Evolutionary conservation across 495 filamentous ascomycete genomes (phyloP).

Genomic region (Tuber microsphaerosporum): DNA sequence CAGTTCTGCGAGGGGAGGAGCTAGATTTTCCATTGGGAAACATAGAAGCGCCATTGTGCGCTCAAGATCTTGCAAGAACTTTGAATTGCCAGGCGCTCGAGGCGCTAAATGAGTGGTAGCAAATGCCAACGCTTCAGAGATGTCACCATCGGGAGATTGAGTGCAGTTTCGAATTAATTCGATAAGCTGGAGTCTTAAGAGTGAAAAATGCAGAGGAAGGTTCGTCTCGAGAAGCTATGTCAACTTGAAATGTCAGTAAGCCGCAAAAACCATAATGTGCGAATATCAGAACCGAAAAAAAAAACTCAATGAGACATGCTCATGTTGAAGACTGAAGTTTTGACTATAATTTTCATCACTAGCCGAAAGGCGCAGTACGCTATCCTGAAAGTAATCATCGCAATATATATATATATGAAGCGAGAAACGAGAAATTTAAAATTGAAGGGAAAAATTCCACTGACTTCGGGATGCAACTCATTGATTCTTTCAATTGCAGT

Average conservation of each 20-base stretch:
- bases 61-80: conserved; percentile 82
- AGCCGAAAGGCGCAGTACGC: conserved; percentile 51
- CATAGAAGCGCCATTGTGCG: conserved; percentile 86
- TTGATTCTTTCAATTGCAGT: conserved; percentile 79
- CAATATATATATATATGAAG: conserved; percentile 95
- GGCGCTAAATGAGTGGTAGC: conserved; percentile 80
- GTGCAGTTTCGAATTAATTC: conserved; percentile 80
- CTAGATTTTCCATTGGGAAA: conserved; percentile 68
- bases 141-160: conserved; percentile 59
- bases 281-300: neutral
- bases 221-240: conserved; percentile 78
- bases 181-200: conserved; percentile 84
- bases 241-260: conserved; percentile 39
- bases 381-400: conserved; percentile 98
- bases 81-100: conserved; percentile 64
- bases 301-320: conserved; percentile 48
- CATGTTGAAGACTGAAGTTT: conserved; percentile 92
- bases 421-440: conserved; percentile 42
- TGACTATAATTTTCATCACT: conserved; percentile 87
- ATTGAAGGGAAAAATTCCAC: conserved; percentile 40
- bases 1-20: conserved; percentile 65
- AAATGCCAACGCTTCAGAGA: conserved; percentile 75
- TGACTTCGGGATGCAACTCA: conserved; percentile 81
- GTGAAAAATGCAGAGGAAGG: conserved; percentile 76
- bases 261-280: conserved; percentile 18